phyloP scores from a whole-genome alignment of 2,329 filamentous ascomycete genomes.

The Venturia pyrina region DNA sequence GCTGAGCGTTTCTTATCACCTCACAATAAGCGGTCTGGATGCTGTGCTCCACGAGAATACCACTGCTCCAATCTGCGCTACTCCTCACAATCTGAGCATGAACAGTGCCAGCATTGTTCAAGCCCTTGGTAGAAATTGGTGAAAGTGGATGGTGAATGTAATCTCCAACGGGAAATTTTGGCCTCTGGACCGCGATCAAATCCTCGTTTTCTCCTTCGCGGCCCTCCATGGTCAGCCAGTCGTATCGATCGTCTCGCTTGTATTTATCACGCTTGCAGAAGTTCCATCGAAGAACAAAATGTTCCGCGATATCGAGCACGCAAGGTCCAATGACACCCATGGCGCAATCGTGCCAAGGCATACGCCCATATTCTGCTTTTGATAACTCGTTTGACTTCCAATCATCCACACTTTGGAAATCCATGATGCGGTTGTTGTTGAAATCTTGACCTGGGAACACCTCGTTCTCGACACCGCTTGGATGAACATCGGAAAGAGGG shows the following conservation, averaged over 20 bases:
- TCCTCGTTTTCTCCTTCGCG: slow-evolving; percentile 72
- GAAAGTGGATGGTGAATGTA: slow-evolving; percentile 73
- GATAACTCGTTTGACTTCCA: slow-evolving; percentile 91
- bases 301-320: slow-evolving; percentile 89
- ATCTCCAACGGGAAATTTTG: slow-evolving; percentile 78
- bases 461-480: slow-evolving; percentile 69
- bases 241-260: slow-evolving; percentile 73
- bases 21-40: slow-evolving; percentile 84
- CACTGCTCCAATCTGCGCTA: slow-evolving; percentile 87
- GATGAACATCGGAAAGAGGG: slow-evolving; percentile 76
- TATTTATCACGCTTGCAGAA: slow-evolving; percentile 97
- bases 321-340: slow-evolving; percentile 86
- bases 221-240: slow-evolving; percentile 75
- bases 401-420: slow-evolving; percentile 81
- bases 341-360: slow-evolving; percentile 96
- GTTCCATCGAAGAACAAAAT: slow-evolving; percentile 93
- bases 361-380: slow-evolving; percentile 83
- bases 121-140: slow-evolving; percentile 56
- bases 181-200: slow-evolving; percentile 76
- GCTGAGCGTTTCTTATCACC: slow-evolving; percentile 75
- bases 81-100: slow-evolving; percentile 81
- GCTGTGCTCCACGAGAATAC: slow-evolving; percentile 72
- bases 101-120: slow-evolving; percentile 51
- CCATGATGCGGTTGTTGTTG: slow-evolving; percentile 95
- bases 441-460: slow-evolving; percentile 95